A percentile compares a stretch with the other conserved stretches of the same genome.
phyloP scores from a whole-genome alignment of 2,329 filamentous ascomycete species.

The Xylariaceae sp. region DNA sequence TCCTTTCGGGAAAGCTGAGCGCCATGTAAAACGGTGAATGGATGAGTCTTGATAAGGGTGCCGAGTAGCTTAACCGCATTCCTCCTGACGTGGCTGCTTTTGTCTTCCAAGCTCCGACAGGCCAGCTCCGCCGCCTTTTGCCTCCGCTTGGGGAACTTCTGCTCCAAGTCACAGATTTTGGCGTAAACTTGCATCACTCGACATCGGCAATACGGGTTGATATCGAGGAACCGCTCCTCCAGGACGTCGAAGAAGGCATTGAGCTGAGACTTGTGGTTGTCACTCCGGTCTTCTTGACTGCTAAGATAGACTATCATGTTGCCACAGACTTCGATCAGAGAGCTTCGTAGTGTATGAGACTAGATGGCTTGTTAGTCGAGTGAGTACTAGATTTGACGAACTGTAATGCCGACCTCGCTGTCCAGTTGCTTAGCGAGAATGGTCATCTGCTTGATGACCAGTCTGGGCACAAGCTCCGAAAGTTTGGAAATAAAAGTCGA shows the following conservation, averaged over 20 bases:
- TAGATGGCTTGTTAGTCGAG: conserved; percentile 30
- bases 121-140: conserved; percentile 85
- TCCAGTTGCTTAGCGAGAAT: conserved; percentile 90
- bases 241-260: conserved; percentile 96
- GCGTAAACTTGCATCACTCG: conserved; percentile 89
- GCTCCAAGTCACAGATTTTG: conserved; percentile 87
- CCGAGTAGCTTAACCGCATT: conserved; percentile 92
- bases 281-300: conserved; percentile 82
- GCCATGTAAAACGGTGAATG: conserved; percentile 86
- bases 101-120: conserved; percentile 86
- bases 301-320: conserved; percentile 90
- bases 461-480: conserved; percentile 81
- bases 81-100: conserved; percentile 92
- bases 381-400: background rate
- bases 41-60: conserved; percentile 86
- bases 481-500: conserved; percentile 90
- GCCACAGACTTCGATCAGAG: conserved; percentile 93
- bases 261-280: conserved; percentile 91
- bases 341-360: conserved; percentile 89
- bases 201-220: conserved; percentile 94
- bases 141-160: conserved; percentile 88
- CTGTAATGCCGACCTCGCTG: conserved; percentile 61
- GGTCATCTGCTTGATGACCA: conserved; percentile 97
- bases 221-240: conserved; percentile 90
- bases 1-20: conserved; percentile 78